Base-by-base conservation (phyloP, 371 early-diverging fungal species). In the Syncephalastrum monosporum region DNA sequence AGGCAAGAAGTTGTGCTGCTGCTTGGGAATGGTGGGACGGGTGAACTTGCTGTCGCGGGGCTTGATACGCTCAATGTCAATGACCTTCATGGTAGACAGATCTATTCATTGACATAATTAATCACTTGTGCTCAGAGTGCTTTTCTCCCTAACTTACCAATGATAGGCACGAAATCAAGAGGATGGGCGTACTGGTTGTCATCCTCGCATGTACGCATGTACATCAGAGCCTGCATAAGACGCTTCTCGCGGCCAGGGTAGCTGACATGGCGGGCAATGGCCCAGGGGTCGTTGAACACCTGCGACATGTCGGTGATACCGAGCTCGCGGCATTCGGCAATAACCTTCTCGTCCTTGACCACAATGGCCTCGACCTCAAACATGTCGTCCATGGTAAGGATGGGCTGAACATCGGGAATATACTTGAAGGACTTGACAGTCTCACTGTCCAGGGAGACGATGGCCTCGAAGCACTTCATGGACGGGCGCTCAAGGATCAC, bases 131-230 rank as follows among this genome's bases (percentile, higher is more conserved):
- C 42, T 23, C 13, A 21, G 50, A 19, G 15, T 43, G 38, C 42
- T 50, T 47, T 42, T 57, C 21, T 48, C 47, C 38, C 8, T 0
- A 17, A 52, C 60, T 64, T 65, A 75, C 79, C 80, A 56, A 79
- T 55, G 53, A 79, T 72, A 33, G 80, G 80, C 55, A 79, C 71
- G 48, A 79, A 79, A 55, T 79, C 80, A 56, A 79, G 56, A 50
- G 80, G 80, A 65, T 79, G 80, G 27, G 77, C 80, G 57, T 79
- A 79, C 46, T 79, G 80, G 47, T 79, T 79, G 33, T 79, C 80
- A 29, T 79, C 75, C 47, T 79, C 77, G 44, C 72, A 69, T 33
- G 74, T 74, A 65, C 80, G 80, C 69, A 72, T 74, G 43, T 79
- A 79, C 75, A 79, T 74, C n/a, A 79, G 56, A 42, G 75, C 80